Evolutionary conservation across 768 basidiomycete species (phyloP), one percentile per base, ranked within the genome.

Genomic region (Gymnopilus junonius): DNA sequence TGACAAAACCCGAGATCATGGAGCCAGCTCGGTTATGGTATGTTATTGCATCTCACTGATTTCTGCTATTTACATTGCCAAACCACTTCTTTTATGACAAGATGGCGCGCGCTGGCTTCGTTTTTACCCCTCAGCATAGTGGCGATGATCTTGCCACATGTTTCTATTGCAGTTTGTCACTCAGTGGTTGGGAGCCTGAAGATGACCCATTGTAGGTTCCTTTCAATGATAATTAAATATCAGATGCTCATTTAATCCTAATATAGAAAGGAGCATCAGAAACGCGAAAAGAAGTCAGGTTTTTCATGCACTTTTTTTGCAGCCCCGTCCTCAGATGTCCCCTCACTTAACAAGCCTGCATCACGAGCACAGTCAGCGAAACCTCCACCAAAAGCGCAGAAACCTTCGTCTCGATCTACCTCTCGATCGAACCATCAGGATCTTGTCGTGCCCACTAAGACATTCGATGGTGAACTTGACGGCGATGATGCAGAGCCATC

Each of bases 81-180:
- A 50, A 40, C n/a, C 14, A 48, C 14, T 14, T 2, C 27, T 48
- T 48, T 60, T 55, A 59, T 48, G 20, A 6, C 15, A 65, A 95
- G 95, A 89, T 99, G 85, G 92, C 95, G 0, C 86, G 85, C 67
- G 94, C 95, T 2, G 96, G 96, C 8, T 97, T 97, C 71, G 84
- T 93, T 0, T 93, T 84, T 72, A 89, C 88, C 0, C 92, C 94
- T 1, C 85, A 88, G 59, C 75, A 80, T 12, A 69, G 79, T 1
- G 89, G 83, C 3, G 90, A 93, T 67, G 96, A 99, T 74, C 86
- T 88, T 1, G 94, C 87, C 0, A 88, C 88, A 0, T 99, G 96
- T 75, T 79, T 95, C 4, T 95, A 95, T 70, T 99, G 96, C 72
- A 81, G 88, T 45, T 80, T 90, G 34, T 83, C 87, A 1, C 84